Base-by-base conservation (phyloP, 2,329 filamentous ascomycete species). In the Exophiala alcalophila region DNA sequence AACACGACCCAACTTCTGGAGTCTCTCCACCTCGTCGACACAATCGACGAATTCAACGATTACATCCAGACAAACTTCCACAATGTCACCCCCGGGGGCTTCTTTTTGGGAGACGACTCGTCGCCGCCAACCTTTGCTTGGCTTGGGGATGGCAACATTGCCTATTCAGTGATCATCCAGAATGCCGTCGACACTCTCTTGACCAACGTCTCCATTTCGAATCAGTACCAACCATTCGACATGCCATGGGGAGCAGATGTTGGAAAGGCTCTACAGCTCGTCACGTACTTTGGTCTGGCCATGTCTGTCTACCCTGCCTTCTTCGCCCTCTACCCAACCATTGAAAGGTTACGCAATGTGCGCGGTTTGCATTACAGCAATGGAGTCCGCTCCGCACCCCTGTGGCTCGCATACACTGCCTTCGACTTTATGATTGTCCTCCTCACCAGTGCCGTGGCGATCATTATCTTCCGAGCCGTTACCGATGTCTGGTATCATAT, bases 331-430 rank as follows among this genome's bases (percentile, higher is more conserved):
- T 96, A 96, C 59, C 86, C 88, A 0, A 94, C 87, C n/a, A 71
- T 85, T 19, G 90, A 96, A 63, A 77, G 88, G 18, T 70, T 88
- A 8, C 72, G 81, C 35, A 84, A 88, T 52, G 86, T 96, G 16
- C 79, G 90, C 37, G 84, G 85, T 11, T 70, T 96, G 20, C 84
- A 96, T 63, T 96, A 94, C 65, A 94, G 86, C 40, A 96, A 95
- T 59, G 90, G 90, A 32, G 88, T 95, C 19, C 76, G 86, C 9
- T 83, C 86, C 0, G 70, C 86, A 6, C 87, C 89, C 1, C 70
- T 96, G 2, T 96, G 91, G 90, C 65, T 86, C 4, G 86, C 90
- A 1, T 94, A 96, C 59, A 72, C 84, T 1, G 59, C 72, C 0
- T 94, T 95, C 58, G 90, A 96, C 65, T 88, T 90, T 52, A 61